phyloP scores from a whole-genome alignment of 768 basidiomycete genomes.

The Leccinum sublutescens region DNA sequence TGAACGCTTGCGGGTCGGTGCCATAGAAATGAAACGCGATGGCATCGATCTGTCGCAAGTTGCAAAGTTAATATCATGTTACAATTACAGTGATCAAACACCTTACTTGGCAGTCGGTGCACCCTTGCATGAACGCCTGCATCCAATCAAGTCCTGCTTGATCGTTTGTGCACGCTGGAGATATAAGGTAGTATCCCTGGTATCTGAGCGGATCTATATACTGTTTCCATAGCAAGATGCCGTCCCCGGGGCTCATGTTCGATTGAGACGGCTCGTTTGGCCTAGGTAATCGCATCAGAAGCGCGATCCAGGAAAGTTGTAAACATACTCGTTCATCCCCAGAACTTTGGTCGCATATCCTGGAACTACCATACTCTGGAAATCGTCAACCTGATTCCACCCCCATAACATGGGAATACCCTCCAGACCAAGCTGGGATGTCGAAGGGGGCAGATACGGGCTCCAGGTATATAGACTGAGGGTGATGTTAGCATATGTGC shows the following conservation, averaged over 20 bases:
- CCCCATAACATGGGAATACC: constrained; percentile 78
- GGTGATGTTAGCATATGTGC: not conserved
- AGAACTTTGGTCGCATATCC: constrained; percentile 57
- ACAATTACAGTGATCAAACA: not conserved
- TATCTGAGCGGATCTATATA: constrained; percentile 60
- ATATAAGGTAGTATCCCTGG: constrained; percentile 59
- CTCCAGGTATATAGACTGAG: constrained; percentile 68
- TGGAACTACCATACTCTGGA: constrained; percentile 43
- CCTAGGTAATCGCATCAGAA: constrained; percentile 37
- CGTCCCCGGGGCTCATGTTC: constrained; percentile 54
- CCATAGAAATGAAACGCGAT: constrained; percentile 78
- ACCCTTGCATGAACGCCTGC: constrained; percentile 51
- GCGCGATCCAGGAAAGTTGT: not conserved
- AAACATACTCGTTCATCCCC: constrained; percentile 76
- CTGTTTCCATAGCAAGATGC: constrained; percentile 58
- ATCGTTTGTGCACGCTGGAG: constrained; percentile 69
- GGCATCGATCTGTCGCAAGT: constrained; percentile 47
- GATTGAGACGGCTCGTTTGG: constrained; percentile 69
- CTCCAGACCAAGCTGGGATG: constrained; percentile 46
- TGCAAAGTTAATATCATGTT: not conserved
- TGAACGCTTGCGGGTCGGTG: constrained; percentile 46
- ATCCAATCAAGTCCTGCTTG: constrained; percentile 68
- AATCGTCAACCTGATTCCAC: constrained; percentile 45
- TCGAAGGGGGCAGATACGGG: constrained; percentile 42
- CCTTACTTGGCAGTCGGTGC: constrained; percentile 54